Evolutionary conservation across 768 basidiomycete genomes (phyloP).

Genomic region (Guyanaporus albipodus): DNA sequence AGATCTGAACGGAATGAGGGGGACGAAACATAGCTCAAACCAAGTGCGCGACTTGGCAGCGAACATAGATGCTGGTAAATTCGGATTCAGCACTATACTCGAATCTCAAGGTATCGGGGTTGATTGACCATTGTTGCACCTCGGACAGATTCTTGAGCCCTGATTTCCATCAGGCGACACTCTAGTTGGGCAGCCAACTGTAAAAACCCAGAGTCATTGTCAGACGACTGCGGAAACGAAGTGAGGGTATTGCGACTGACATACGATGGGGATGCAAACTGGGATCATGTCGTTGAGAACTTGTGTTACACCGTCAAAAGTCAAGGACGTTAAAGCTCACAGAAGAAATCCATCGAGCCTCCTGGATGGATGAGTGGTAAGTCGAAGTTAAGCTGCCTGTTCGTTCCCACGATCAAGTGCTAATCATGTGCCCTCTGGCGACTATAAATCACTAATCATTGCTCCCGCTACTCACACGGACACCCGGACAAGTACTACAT

Average conservation of each 20-base stretch:
- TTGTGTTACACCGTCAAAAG: background rate
- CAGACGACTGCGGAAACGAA: constrained; percentile 10
- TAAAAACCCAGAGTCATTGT: background rate
- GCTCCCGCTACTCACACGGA: too few relatives aligned
- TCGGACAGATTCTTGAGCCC: constrained; percentile 57
- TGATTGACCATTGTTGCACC: constrained; percentile 67
- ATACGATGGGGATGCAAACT: constrained; percentile 53
- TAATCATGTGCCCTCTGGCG: too few relatives aligned
- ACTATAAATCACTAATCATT: too few relatives aligned
- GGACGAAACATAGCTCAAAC: constrained; percentile 77
- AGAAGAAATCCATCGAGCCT: constrained; percentile 12
- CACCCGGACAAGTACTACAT: too few relatives aligned
- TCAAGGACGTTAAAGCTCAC: constrained; percentile 1
- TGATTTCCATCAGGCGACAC: constrained; percentile 53
- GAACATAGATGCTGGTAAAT: constrained; percentile 50
- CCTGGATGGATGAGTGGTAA: too few relatives aligned
- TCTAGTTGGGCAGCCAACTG: constrained; percentile 66
- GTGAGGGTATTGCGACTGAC: constrained; percentile 31
- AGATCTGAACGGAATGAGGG: constrained; percentile 59
- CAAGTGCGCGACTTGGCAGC: constrained; percentile 62
- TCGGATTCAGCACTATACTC: background rate
- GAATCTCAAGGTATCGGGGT: background rate
- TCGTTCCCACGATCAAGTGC: too few relatives aligned
- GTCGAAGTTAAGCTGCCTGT: too few relatives aligned
- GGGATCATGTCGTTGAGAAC: constrained; percentile 6